Base-by-base conservation (phyloP, 768 basidiomycete genomes). In the Leccinum incarnatum region DNA sequence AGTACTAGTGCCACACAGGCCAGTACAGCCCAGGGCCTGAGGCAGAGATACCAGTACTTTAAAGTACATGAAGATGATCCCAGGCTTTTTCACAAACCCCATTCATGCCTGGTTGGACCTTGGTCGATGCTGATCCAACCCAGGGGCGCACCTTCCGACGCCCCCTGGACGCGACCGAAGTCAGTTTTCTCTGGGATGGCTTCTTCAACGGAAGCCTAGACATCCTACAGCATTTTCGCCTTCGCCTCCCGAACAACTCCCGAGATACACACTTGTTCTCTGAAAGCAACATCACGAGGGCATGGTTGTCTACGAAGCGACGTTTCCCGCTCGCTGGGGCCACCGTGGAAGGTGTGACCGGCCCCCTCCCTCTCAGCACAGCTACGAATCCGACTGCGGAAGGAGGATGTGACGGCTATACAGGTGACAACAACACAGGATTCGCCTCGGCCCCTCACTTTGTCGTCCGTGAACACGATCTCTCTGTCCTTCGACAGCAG, bases 251-350 rank as follows among this genome's bases (percentile, higher is more conserved):
- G 52, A 80, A 36, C 56, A 74, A 58, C 47, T 4, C 47, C 42
- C 74, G 11, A 36, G 67, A 60, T 57, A 49, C 58, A 58, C 27
- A 56, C 68, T 29, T 67, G 30, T 70, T 74, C 55, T 65, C 69
- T 12, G 55, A 67, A 8, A 61, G 61, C 9, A 82, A 79, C 57
- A 65, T 85, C 40, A 37, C 48, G 2, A 68, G 69, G 27, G 73
- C 80, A 2, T 87, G 84, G 83, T 36, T 70, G 17, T 65, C 74
- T 11, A 67, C 82, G 23, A 86, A 86, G 68, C 70, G 68, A 29
- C 76, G 72, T 36, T 83, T 74, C 59, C 84, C 84, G 1, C 72
- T 86, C 6, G 78, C 82, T 12, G 81, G 76, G 6, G 76, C 79
- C 7, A 69, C 58, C 5, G 61, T 83, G 8, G n/a, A 71, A 74